phyloP scores from a whole-genome alignment of 2,329 filamentous ascomycete genomes.

The Lasiodiplodia theobromae region DNA sequence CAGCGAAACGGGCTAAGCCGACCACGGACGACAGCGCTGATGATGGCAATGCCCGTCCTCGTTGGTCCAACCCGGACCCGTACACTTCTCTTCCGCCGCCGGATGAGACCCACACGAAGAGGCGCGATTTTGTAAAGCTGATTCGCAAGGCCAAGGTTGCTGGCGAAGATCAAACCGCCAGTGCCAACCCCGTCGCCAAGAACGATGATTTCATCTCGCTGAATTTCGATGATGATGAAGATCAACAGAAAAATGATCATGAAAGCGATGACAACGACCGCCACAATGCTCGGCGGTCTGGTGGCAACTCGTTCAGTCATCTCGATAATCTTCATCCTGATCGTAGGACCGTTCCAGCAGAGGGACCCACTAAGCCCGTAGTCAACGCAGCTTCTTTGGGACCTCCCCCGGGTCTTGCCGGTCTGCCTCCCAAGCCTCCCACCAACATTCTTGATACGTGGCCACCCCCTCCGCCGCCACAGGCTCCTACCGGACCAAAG shows the following conservation, averaged over 20 bases:
- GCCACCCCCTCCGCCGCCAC: slow-evolving; percentile 32
- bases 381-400: slow-evolving; percentile 25
- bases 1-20: slow-evolving; percentile 39
- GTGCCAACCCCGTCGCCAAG: slow-evolving; percentile 56
- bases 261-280: not conserved
- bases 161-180: slow-evolving; percentile 60
- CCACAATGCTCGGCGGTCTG: not conserved
- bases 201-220: slow-evolving; percentile 91
- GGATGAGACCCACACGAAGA: slow-evolving; percentile 75
- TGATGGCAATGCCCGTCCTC: slow-evolving; percentile 60
- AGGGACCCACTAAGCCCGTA: not conserved
- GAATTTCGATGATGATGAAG: slow-evolving; percentile 68
- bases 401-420: slow-evolving; percentile 13
- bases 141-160: slow-evolving; percentile 88
- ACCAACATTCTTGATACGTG: slow-evolving; percentile 32
- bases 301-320: slow-evolving; percentile 41
- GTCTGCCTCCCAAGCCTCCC: slow-evolving; percentile 11
- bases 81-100: slow-evolving; percentile 87
- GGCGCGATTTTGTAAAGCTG: slow-evolving; percentile 85
- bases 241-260: slow-evolving; percentile 31
- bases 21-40: slow-evolving; percentile 33
- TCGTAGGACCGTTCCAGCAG: slow-evolving; percentile 25
- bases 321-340: slow-evolving; percentile 39
- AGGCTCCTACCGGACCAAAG: slow-evolving; percentile 10
- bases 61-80: slow-evolving; percentile 96